Conservation (phyloP, 2,329 filamentous ascomycete genomes). For the Didymellaceae sp. region DNA sequence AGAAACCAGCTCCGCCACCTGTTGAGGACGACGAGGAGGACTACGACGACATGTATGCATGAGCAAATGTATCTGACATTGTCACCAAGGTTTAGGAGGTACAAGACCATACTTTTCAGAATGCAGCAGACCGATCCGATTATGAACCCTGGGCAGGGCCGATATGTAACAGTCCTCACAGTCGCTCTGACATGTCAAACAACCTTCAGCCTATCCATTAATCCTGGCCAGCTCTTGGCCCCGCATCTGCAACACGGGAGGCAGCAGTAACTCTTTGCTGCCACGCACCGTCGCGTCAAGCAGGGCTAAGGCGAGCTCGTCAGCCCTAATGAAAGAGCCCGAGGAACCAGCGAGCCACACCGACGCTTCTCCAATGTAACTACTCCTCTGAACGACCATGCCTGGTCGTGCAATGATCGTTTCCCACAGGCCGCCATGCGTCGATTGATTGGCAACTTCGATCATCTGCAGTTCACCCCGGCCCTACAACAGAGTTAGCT, state of each 20-base stretch:
- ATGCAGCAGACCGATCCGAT: neutral
- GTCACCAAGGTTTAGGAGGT: neutral
- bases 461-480: constrained; percentile 24
- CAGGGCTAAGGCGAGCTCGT: constrained; percentile 26
- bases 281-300: constrained; percentile 20
- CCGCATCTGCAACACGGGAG: constrained; percentile 8
- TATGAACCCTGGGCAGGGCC: neutral
- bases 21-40: constrained; percentile 60
- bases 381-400: constrained; percentile 18
- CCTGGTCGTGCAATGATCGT: constrained; percentile 24
- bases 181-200: neutral
- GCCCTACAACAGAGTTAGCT: constrained; percentile 10
- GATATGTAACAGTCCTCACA: neutral
- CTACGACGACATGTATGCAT: constrained; percentile 60
- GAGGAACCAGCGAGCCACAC: constrained; percentile 21
- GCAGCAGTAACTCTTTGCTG: constrained; percentile 20
- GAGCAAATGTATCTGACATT: constrained; percentile 14
- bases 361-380: constrained; percentile 12
- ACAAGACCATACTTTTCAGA: neutral
- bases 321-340: constrained; percentile 25
- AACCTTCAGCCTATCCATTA: neutral
- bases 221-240: constrained; percentile 12
- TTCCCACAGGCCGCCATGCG: constrained; percentile 17
- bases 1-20: constrained; percentile 52
- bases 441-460: constrained; percentile 15